Base-by-base conservation (phyloP, 345 rosid genomes). In the Hibiscus tridactylites region DNA sequence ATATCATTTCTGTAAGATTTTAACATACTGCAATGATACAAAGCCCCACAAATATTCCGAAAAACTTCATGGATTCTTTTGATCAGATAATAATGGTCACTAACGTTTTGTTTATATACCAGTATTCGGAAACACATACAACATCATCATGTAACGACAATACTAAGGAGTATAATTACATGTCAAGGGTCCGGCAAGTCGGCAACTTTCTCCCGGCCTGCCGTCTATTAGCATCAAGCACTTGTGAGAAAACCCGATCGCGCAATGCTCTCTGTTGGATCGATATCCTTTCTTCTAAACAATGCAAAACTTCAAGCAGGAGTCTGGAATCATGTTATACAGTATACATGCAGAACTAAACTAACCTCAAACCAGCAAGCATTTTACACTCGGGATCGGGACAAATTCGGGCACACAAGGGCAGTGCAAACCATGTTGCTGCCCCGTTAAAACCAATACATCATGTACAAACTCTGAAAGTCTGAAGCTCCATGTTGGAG, bases 351-450 rank as follows among this genome's bases (percentile, higher is more conserved):
- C 71, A 62, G 68, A 52, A 63, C 50, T 71, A 64, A 61, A 77
- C 79, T 74, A 76, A 83, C 78, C 86, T 80, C 78, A 71, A 74
- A 79, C 74, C 56, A 58, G 74, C 75, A 75, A 75, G 61, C 49
- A 17, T 61, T 63, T 71, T 49, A 77, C 81, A 44, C 71, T 64
- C 66, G 28, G 24, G 5, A 75, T 70, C 66, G 65, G 53, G 68
- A 75, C 26, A 70, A 65, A 76, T 67, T 63, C 52, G 76, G 80
- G 86, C 84, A 85, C 81, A 86, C 85, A 71, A 70, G 79, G 89
- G 85, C 81, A 83, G 88, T 90, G 83, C 80, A 85, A 80, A 88
- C 90, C 91, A 81, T 82, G 90, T 82, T 74, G 84, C 89, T 85
- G 91, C 86, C 96, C 97, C 86, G 70, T 85, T 77, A 21, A 77